These are phyloP conservation scores for Alternaria ventricosa DNA, from an alignment of 2,329 filamentous ascomycete genomes.

Conservation along the genomic window DNA sequence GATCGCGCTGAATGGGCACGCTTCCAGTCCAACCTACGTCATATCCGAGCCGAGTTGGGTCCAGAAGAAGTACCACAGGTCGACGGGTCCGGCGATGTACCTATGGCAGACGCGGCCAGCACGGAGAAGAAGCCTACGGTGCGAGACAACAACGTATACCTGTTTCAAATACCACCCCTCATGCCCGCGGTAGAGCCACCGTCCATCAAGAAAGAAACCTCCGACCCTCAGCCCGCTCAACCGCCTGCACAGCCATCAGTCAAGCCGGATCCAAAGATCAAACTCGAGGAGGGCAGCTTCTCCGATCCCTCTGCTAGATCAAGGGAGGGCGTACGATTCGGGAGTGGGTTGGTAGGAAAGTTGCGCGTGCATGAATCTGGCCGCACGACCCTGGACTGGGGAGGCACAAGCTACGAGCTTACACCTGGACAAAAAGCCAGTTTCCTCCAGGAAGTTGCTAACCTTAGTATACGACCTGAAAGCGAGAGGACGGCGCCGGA, in stretches of 20 bases:
- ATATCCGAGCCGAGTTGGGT: constrained; percentile 57
- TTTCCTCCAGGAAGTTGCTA: constrained; percentile 67
- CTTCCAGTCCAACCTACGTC: constrained; percentile 54
- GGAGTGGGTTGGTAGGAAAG: constrained; percentile 65
- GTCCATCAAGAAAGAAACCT: constrained; percentile 39
- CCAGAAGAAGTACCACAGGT: constrained; percentile 31
- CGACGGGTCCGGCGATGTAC: constrained; percentile 52
- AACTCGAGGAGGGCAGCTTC: constrained; percentile 39
- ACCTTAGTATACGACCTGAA: constrained; percentile 35
- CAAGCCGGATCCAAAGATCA: constrained; percentile 36
- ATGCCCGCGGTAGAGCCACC: constrained; percentile 62
- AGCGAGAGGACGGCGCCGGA: constrained; percentile 45
- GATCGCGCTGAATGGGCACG: constrained; percentile 60
- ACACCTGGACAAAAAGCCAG: constrained; percentile 62
- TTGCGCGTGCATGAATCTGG: constrained; percentile 68
- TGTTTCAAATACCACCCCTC: constrained; percentile 69
- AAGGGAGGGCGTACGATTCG: constrained; percentile 47
- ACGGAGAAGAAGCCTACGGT: constrained; percentile 33
- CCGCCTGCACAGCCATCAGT: constrained; percentile 12
- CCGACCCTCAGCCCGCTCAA: constrained; percentile 18
- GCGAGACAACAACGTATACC: constrained; percentile 63
- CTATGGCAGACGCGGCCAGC: constrained; percentile 40
- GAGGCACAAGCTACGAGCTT: constrained; percentile 65
- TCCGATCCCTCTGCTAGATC: constrained; percentile 21
- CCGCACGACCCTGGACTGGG: constrained; percentile 67